Evolutionary conservation across 2,329 filamentous ascomycete species (phyloP), one percentile per base, ranked within the genome.

Genomic region (Cladobotryum protrusum): DNA sequence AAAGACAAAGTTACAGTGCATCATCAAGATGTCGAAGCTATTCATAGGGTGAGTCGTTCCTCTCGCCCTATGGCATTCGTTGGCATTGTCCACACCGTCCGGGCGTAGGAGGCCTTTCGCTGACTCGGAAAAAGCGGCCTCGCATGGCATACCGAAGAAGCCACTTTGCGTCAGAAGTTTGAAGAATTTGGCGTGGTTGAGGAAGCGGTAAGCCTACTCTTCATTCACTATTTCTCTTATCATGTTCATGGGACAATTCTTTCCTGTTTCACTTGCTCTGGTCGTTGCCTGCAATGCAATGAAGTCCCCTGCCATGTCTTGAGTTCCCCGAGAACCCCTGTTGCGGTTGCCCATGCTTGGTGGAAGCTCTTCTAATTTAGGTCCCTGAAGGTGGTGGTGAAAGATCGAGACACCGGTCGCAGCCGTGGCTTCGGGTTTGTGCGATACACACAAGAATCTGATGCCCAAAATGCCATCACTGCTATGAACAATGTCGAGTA

Each of bases 341-440:
- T 41, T 17, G 24, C n/a, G 29, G 36, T 34, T 45, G 51, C 39
- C 45, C 39, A 47, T 53, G 18, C 52, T 9, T 29, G 24, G 44
- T 61, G 56, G 41, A 44, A 41, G 24, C 5, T 45, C 42, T 55
- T 58, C 57, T 59, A 56, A 60, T 48, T 44, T 54, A 33, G 32
- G 44, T 49, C 36, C 32, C 46, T 49, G 44, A 64, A 97, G 92
- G 88, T 96, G 56, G 92, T 99, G 59, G 91, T 97, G 63, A 97
- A 96, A 76, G 92, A 99, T 71, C 89, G 91, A 64, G 92, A 97
- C 67, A 96, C 92, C 64, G 88, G 89, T 62, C 89, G 92, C 69
- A 96, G 91, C 78, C 89, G 93, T 69, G 93, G 93, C 54, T 99
- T 97, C 69, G 93, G 93, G 43, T 97, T 97, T 69, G 92, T 99